Percentiles rank a stretch among this genome's conserved stretches.
These are phyloP conservation scores for Radiomyces spectabilis DNA, from an alignment of 192 early-diverging fungal genomes.

Conservation along the genomic window DNA sequence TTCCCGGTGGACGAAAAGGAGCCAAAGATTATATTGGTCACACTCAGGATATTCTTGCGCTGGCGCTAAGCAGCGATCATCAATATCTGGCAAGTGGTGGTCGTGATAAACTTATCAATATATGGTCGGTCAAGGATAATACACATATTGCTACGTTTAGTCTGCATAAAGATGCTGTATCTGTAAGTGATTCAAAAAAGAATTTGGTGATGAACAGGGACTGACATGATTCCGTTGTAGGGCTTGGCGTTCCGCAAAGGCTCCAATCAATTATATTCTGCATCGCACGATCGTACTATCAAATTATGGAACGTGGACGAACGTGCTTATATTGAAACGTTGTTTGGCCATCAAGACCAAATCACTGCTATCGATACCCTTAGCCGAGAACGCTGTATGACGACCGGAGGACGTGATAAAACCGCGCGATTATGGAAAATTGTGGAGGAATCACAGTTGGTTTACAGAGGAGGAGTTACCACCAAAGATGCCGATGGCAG, in stretches of 20 bases:
- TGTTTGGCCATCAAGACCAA: constrained; percentile 96
- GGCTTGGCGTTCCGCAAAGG: constrained; percentile 81
- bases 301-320: constrained; percentile 97
- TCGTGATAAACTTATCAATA: constrained; percentile 80
- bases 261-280: constrained; percentile 78
- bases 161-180: constrained; percentile 90
- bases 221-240: constrained; percentile 13
- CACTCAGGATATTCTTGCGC: constrained; percentile 62
- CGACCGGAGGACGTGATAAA: constrained; percentile 83
- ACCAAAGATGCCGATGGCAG: constrained; percentile 17
- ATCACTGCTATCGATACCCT: constrained; percentile 77
- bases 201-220: background rate
- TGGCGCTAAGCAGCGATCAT: constrained; percentile 63
- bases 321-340: constrained; percentile 86
- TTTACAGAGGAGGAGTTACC: constrained; percentile 73
- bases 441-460: constrained; percentile 86
- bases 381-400: constrained; percentile 84
- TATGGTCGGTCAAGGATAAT: constrained; percentile 83
- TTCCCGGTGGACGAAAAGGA: constrained; percentile 70
- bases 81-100: constrained; percentile 80
- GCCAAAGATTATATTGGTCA: constrained; percentile 60
- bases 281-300: constrained; percentile 85
- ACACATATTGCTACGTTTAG: constrained; percentile 65
- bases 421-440: constrained; percentile 94
- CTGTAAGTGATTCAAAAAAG: constrained; percentile 31